Evolutionary conservation across 768 basidiomycete genomes (phyloP), one percentile per base, ranked within the genome.

Genomic region (Podaxis sp.): DNA sequence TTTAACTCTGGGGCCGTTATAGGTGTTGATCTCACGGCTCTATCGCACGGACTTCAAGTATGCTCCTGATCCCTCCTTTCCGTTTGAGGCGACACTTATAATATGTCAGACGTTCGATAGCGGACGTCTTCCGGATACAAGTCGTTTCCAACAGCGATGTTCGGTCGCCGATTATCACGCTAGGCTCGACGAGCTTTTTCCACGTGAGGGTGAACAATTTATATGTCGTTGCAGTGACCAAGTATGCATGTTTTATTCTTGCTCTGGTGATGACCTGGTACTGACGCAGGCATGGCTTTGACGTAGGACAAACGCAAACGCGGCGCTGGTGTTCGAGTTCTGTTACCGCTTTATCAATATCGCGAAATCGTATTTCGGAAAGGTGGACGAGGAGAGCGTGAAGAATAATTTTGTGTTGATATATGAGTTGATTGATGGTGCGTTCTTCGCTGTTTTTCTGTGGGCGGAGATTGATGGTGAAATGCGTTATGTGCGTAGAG

Each of bases 401-500:
- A 99, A 99, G 87, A 99, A 96, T 75, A 99, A 99, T 77, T 99
- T 99, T 75, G 95, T 96, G 49, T 79, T 99, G 55, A 96, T 99
- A 51, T 99, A 99, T 69, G 97, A 99, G 76, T 84, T 99, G 46
- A 91, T 99, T 67, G 97, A 99, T 71, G 96, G 96, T 95, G 64
- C 63, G 86, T 54, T 61, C n/a, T 51, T 24, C 57, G n/a, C 6
- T n/a, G 11, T 19, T 52, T 49, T 19, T 60, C 38, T 12, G 6
- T 15, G 13, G 49, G 3, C 9, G 12, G 22, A 5, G 49, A 12
- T 4, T 51, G 22, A 51, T 24, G 1, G 1, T 9, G 33, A 33
- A 33, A 9, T 33, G 33, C 0, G 26, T 11, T 24, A 36, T 40
- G 58, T 44, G 9, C n/a, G 42, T 63, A 79, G 97, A 99, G 76